Evolutionary conservation across 2,329 filamentous ascomycete species (phyloP), one percentile per base, ranked within the genome.

Genomic region (Ascochyta lentis): DNA sequence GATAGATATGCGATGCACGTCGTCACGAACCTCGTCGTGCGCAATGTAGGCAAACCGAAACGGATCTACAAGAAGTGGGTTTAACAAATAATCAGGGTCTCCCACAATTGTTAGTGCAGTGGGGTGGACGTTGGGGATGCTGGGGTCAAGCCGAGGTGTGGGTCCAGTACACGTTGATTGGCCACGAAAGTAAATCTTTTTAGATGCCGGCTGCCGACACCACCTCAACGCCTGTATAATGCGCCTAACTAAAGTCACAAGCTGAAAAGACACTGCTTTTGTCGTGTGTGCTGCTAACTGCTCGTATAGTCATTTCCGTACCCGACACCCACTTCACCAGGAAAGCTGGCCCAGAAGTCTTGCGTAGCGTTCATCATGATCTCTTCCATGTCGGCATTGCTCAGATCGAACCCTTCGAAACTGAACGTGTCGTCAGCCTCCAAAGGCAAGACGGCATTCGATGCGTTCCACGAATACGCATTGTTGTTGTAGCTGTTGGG

Each of bases 331-430:
- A 76, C 74, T 46, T 77, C 74, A 4, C 74, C 74, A 0, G 74
- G 74, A 43, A 77, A 76, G 22, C 69, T 70, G 13, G 66, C 72
- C 74, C 74, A 77, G 35, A 77, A 77, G 6, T 76, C 74, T 50
- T 76, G 73, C 26, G 74, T 76, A 8, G 72, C 72, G 49, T 67
- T 72, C 49, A 73, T 70, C 64, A 76, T 72, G 50, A 74, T 70
- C n/a, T 72, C 70, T 39, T 76, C 72, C 41, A 77, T 61, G 16
- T 75, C 74, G 4, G 70, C 71, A 31, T 70, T 72, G 0, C 67
- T 67, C 34, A 76, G 58, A 24, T 75, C 68, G 41, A 74, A 73
- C 10, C 58, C 59, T 31, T 74, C 67, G 5, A 74, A 46, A 35
- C 70, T 68, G 45, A 74, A 72, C 0, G 65, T 63, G 37, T 72